Percentiles rank a stretch among this genome's conserved stretches.
phyloP scores from a whole-genome alignment of 1,139 yeast species.

The Pneumocystis oryctolagi region DNA sequence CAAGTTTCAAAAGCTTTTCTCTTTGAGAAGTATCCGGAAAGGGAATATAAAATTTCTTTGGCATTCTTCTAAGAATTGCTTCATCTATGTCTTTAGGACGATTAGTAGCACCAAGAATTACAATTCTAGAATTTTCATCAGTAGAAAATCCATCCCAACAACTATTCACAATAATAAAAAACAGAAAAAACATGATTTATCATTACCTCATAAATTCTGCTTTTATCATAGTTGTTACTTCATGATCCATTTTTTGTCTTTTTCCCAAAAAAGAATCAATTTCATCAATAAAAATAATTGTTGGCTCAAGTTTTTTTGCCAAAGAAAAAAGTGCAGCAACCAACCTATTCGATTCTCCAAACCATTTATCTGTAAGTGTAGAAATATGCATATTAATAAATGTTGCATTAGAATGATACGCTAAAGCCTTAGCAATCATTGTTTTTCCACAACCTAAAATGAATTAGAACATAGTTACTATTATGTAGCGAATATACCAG shows the following conservation, averaged over 20 bases:
- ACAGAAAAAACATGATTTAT: background rate
- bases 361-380: slow-evolving; percentile 94
- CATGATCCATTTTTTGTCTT: slow-evolving; percentile 64
- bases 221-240: slow-evolving; percentile 85
- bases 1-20: slow-evolving; percentile 46
- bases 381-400: slow-evolving; percentile 89
- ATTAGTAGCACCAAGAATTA: slow-evolving; percentile 91
- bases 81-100: slow-evolving; percentile 81
- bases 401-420: slow-evolving; percentile 82
- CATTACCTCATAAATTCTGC: slow-evolving; percentile 68
- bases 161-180: slow-evolving; percentile 26
- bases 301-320: slow-evolving; percentile 82
- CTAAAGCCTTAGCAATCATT: slow-evolving; percentile 91
- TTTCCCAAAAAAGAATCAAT: slow-evolving; percentile 88
- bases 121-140: slow-evolving; percentile 48
- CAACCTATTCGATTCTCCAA: slow-evolving; percentile 88
- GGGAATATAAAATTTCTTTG: slow-evolving; percentile 70
- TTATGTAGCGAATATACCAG: slow-evolving; percentile 22
- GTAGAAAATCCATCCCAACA: slow-evolving; percentile 75
- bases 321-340: slow-evolving; percentile 86
- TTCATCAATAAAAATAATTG: slow-evolving; percentile 90
- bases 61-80: slow-evolving; percentile 85
- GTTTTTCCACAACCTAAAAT: slow-evolving; percentile 79
- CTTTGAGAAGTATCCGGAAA: slow-evolving; percentile 63
- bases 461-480: background rate